Base-by-base conservation (phyloP, 2,329 filamentous ascomycete genomes). In the Ophiocordyceps polyrhachis-furcata region DNA sequence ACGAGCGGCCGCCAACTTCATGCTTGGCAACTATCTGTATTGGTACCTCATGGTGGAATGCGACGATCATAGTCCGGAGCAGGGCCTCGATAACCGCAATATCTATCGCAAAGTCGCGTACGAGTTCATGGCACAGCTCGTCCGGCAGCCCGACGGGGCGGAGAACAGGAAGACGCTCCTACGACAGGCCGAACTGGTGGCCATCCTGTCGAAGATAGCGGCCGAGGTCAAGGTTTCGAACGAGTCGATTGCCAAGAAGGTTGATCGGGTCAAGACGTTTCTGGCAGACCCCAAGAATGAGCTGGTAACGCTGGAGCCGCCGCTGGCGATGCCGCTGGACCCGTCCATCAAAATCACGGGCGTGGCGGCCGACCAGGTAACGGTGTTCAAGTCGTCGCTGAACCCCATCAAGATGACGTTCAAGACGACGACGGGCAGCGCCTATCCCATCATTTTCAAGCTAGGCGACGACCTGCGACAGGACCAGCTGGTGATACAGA, bases 1-100 rank as follows among this genome's bases (percentile, higher is more conserved):
- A 1, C 76, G 91, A 32, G 93, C 91, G 4, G 82, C 84, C 14
- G 78, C 81, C 49, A 96, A 93, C 56, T 84, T 95, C 55, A 81
- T 83, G 48, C 72, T 98, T 1, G 91, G 89, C 28, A 98, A 93
- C 58, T 94, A 93, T 62, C 76, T 98, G 45, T 85, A 95, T 60
- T 98, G 91, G 91, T 98, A 96, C 60, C 71, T 98, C 2, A 95
- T 95, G 79, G 91, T 98, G 1, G 93, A 98, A 63, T 93, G 88
- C 52, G 86, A 93, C 53, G 89, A 95, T 58, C 69, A 71, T 47
- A 87, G 82, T 51, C 76, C 78, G 4, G 81, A 86, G 40, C 84
- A 88, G 53, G 73, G 78, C 20, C 69, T 76, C 5, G 77, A 80
- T 46, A 82, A 89, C 56, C 81, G 84, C 41, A 83, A 84, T 49